Base-by-base conservation (phyloP, 352 stramenopile genomes). In the Pythium diclinum region DNA sequence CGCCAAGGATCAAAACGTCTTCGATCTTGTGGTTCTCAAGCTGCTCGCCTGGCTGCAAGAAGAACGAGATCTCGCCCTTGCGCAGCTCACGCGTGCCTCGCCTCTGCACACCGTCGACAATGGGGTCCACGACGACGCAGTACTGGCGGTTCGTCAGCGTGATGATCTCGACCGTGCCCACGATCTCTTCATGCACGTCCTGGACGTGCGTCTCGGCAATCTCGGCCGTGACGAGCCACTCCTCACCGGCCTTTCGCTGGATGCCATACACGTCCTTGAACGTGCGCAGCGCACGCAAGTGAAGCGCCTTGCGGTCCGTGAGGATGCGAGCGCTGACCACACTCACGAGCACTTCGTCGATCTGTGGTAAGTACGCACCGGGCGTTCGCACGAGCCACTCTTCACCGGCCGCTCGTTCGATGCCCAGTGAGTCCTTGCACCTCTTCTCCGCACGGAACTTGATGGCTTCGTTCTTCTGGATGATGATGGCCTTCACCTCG, bases 381-480 rank as follows among this genome's bases (percentile, higher is more conserved):
- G 82, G 81, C 8, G 70, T 83, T 32, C 84, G 82, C 54, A 93
- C 81, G 28, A 93, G 80, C 82, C 83, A 93, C 73, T 93, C 84
- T 59, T 91, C 84, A 19, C 84, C 84, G 1, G 84, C 84, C 17
- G 88, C 84, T 34, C 75, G 84, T 42, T 77, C 69, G 13, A 81
- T 74, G 32, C 76, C 81, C 40, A 87, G 75, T 44, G 81, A 71
- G 62, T 92, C 84, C 23, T 71, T 82, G 72, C 81, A 92, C 60
- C 89, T 93, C 71, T 93, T 93, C 64, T 88, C 81, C 13, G 84
- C 82, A 4, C 82, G 81, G 46, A 93, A 88, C 66, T 91, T 90
- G 72, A 93, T 73, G 40, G 84, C 84, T 40, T 90, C 71, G 77
- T 93, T 91, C 62, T 86, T 91, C 61, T 90, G 75, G 61, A 93